A percentile compares a stretch with the other conserved stretches of the same genome.
Evolutionary conservation across 768 basidiomycete species (phyloP).

Genomic region (Daedalea quercina): DNA sequence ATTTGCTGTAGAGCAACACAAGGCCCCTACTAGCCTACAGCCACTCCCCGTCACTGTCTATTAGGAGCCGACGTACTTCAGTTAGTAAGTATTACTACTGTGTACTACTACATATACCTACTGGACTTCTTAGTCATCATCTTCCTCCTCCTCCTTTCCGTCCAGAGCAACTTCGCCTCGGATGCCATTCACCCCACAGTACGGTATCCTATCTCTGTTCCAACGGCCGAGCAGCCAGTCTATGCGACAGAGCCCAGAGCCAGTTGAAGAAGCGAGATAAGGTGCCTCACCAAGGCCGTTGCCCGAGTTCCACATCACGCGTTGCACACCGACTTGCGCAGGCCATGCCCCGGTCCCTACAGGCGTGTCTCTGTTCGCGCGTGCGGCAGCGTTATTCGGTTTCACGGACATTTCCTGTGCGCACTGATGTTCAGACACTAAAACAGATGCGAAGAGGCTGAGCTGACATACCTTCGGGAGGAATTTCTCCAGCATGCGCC

Average conservation of each 20-base stretch:
- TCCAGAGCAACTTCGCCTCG: slow-evolving; percentile 39
- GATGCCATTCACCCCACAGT: slow-evolving; percentile 53
- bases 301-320: slow-evolving; percentile 75
- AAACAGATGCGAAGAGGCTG: slow-evolving; percentile 1
- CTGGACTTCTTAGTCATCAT: no score
- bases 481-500: slow-evolving; percentile 85
- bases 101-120: no score
- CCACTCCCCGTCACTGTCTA: no score
- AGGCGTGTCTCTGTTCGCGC: slow-evolving; percentile 28
- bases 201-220: slow-evolving; percentile 60
- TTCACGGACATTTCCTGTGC: slow-evolving; percentile 48
- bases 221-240: slow-evolving; percentile 78
- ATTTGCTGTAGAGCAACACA: no score
- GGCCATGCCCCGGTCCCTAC: slow-evolving; percentile 70
- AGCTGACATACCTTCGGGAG: slow-evolving; percentile 51
- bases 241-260: slow-evolving; percentile 79
- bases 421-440: no score
- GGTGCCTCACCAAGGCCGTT: slow-evolving; percentile 55
- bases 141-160: not conserved
- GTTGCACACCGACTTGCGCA: slow-evolving; percentile 67
- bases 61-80: no score
- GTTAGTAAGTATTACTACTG: no score
- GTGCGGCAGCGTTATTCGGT: slow-evolving; percentile 26
- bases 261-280: slow-evolving; percentile 73
- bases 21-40: no score